These are phyloP conservation scores for Hericium alpestre DNA, from an alignment of 768 basidiomycete genomes.

Conservation along the genomic window DNA sequence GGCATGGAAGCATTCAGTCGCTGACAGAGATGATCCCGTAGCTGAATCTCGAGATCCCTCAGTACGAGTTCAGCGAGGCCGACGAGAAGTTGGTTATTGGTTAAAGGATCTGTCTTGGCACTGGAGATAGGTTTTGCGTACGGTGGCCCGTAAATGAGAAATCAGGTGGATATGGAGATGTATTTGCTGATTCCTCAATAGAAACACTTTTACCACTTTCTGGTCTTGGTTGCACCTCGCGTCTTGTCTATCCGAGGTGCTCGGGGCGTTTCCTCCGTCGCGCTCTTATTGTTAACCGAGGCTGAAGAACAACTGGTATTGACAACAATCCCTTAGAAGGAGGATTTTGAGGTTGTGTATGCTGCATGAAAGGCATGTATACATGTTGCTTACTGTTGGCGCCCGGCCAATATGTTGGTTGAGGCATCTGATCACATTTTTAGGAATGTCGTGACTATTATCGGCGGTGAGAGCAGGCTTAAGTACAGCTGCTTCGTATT, in stretches of 20 bases:
- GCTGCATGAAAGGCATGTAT: too few species aligned
- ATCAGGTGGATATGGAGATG: not conserved
- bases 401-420: too few species aligned
- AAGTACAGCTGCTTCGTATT: not conserved
- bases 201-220: not conserved
- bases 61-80: constrained; percentile 77
- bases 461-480: constrained; percentile 38
- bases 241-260: too few species aligned
- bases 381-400: too few species aligned
- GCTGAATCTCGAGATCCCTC: constrained; percentile 92
- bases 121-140: not conserved
- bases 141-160: not conserved
- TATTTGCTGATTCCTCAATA: not conserved
- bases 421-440: constrained; percentile 37
- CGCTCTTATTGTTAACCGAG: too few species aligned
- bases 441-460: constrained; percentile 69
- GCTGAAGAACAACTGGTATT: too few species aligned
- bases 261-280: too few species aligned
- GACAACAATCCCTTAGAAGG: too few species aligned
- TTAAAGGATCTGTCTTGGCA: constrained; percentile 24
- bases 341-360: too few species aligned
- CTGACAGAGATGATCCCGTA: constrained; percentile 20
- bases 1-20: not conserved
- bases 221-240: not conserved
- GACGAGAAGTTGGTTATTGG: constrained; percentile 84